A percentile compares a stretch with the other conserved stretches of the same genome.
Conservation (phyloP, 176 grass and related monocot genomes). For the Poa pratensis region DNA sequence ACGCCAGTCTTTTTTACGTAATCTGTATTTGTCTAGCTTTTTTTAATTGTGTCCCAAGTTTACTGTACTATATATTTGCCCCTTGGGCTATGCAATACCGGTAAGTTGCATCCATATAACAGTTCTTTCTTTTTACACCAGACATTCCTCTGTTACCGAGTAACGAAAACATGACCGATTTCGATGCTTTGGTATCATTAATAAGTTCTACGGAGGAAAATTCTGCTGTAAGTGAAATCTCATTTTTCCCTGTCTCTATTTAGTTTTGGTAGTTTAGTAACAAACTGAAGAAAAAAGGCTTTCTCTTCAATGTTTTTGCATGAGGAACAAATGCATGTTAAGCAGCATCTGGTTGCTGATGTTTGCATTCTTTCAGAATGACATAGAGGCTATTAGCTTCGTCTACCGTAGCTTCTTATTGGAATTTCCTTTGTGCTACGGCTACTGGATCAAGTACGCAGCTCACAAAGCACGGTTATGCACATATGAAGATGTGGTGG, state of each 20-base stretch:
- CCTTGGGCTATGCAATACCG: too few species aligned
- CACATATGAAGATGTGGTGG: conserved; percentile 52
- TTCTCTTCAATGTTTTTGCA: conserved; percentile 39
- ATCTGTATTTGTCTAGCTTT: too few species aligned
- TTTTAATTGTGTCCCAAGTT: too few species aligned
- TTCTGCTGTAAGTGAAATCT: conserved; percentile 55
- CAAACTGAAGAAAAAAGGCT: background rate
- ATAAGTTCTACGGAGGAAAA: conserved; percentile 61
- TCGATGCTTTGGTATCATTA: conserved; percentile 71
- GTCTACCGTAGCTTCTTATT: conserved; percentile 69
- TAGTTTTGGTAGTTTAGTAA: too few species aligned
- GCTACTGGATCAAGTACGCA: conserved; percentile 88
- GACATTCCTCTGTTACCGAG: conserved; percentile 52
- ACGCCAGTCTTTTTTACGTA: too few species aligned
- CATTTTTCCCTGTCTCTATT: conserved; percentile 16
- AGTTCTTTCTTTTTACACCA: conserved; percentile 38
- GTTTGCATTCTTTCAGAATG: conserved; percentile 65
- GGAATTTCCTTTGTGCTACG: conserved; percentile 83
- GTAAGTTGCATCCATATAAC: too few species aligned
- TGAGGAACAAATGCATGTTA: conserved; percentile 8
- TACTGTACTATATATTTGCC: too few species aligned
- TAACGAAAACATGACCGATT: conserved; percentile 41
- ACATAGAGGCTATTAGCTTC: conserved; percentile 61
- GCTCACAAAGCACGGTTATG: conserved; percentile 67
- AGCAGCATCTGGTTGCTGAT: conserved; percentile 37